phyloP scores from a whole-genome alignment of 1,284 basidiomycete genomes.

The Nidula niveotomentosa region DNA sequence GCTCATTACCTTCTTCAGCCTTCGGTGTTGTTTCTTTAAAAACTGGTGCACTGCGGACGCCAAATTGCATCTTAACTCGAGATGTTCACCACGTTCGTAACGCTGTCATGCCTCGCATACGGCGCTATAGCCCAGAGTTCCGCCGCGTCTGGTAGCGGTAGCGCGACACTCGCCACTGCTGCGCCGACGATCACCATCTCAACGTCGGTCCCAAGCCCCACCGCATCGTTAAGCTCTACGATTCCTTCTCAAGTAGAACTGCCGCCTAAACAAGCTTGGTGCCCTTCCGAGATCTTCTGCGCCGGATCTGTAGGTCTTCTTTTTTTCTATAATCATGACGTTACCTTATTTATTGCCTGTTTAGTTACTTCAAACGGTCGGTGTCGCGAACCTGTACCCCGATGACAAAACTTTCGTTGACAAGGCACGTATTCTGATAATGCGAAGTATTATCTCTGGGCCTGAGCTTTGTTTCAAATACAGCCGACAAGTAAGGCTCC shows the following conservation, averaged over 20 bases:
- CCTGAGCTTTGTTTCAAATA: not conserved
- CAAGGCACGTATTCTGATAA: constrained; percentile 42
- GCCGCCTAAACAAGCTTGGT: constrained; percentile 78
- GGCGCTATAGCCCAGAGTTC: constrained; percentile 18
- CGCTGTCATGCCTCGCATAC: constrained; percentile 21
- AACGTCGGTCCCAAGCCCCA: constrained; percentile 69
- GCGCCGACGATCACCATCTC: constrained; percentile 40
- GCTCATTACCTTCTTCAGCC: not conserved
- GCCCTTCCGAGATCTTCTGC: constrained; percentile 82
- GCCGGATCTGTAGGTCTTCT: constrained; percentile 62
- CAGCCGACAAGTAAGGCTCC: constrained; percentile 72
- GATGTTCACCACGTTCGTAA: constrained; percentile 22
- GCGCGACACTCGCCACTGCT: constrained; percentile 16
- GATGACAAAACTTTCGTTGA: constrained; percentile 93
- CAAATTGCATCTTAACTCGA: constrained; percentile 3
- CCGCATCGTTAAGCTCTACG: constrained; percentile 47
- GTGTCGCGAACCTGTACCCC: constrained; percentile 71
- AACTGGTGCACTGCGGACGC: not conserved
- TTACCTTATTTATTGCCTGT: constrained; percentile 1
- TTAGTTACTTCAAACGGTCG: constrained; percentile 83
- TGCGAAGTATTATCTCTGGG: not conserved
- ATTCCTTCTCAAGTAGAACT: constrained; percentile 70
- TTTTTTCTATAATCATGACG: not conserved
- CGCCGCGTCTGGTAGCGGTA: constrained; percentile 14
- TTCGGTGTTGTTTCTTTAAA: not conserved